Evolutionary conservation across 257 asterid species (phyloP).

Genomic region (Gentiana dahurica): DNA sequence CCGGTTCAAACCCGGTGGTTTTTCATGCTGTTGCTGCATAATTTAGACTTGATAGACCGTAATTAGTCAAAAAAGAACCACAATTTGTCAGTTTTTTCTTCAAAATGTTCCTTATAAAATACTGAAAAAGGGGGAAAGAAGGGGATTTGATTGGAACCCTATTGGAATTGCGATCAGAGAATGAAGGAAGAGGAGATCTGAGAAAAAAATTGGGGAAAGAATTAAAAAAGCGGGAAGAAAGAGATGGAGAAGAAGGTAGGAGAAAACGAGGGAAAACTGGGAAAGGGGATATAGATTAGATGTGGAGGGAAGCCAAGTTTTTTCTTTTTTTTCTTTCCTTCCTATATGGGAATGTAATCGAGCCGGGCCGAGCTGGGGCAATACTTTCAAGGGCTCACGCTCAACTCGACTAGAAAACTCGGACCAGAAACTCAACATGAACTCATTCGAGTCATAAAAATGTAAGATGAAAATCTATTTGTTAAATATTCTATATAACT

Average conservation of each 20-base stretch:
- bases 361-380: no score
- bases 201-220: conserved; percentile 19
- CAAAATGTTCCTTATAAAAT: conserved; percentile 1
- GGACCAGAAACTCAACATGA: no score
- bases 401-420: no score
- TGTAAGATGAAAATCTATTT: not conserved
- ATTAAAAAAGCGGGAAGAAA: conserved; percentile 38
- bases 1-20: conserved; percentile 35
- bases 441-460: no score
- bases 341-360: not conserved
- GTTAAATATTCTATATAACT: not conserved
- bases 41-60: conserved; percentile 15
- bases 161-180: conserved; percentile 2
- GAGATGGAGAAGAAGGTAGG: conserved; percentile 23
- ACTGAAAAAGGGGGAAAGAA: conserved; percentile 13
- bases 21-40: conserved; percentile 37
- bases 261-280: conserved; percentile 47
- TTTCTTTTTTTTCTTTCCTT: not conserved
- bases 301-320: conserved; percentile 74
- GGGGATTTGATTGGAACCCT: conserved; percentile 4
- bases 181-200: conserved; percentile 2
- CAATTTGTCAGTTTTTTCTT: not conserved
- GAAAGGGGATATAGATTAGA: conserved; percentile 81
- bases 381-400: no score
- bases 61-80: conserved; percentile 2